These are phyloP conservation scores for Malassezia slooffiae DNA, from an alignment of 1,284 basidiomycete genomes.

Conservation along the genomic window DNA sequence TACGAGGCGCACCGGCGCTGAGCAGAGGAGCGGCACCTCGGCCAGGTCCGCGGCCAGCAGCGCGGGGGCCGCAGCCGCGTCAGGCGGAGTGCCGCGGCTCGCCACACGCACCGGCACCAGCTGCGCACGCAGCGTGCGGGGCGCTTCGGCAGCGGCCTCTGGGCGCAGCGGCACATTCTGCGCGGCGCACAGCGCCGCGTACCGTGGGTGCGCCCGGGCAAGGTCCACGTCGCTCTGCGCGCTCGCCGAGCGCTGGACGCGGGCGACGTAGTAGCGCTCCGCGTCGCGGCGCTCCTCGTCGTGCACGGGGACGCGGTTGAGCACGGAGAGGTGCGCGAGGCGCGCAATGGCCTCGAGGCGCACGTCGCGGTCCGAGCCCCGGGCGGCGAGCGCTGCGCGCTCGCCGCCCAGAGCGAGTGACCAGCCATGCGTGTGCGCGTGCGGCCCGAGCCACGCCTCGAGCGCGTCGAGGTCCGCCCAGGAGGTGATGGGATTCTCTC, in stretches of 20 bases:
- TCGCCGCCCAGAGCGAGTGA: constrained; percentile 5
- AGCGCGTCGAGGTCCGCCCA: constrained; percentile 67
- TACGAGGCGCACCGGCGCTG: constrained; percentile 23
- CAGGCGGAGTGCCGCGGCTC: constrained; percentile 5
- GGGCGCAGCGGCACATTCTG: constrained; percentile 2
- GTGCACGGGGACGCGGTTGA: constrained; percentile 65
- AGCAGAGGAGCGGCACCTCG: constrained; percentile 14
- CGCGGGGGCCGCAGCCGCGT: neutral
- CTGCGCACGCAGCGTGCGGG: constrained; percentile 1
- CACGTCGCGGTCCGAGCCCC: constrained; percentile 48
- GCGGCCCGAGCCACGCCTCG: constrained; percentile 55
- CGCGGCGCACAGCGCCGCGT: neutral
- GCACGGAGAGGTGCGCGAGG: constrained; percentile 55
- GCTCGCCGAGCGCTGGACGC: neutral
- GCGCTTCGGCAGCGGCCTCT: neutral
- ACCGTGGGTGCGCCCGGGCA: constrained; percentile 5
- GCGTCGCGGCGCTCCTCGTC: constrained; percentile 67
- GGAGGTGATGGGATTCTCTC: constrained; percentile 54
- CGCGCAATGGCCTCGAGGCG: constrained; percentile 63
- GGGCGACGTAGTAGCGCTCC: constrained; percentile 55
- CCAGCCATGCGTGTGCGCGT: neutral
- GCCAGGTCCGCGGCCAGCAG: neutral
- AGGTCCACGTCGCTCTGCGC: too few species aligned
- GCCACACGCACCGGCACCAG: neutral
- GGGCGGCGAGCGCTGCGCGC: too few species aligned